phyloP scores from a whole-genome alignment of 441 rosid species.

The Daphne laureola region DNA sequence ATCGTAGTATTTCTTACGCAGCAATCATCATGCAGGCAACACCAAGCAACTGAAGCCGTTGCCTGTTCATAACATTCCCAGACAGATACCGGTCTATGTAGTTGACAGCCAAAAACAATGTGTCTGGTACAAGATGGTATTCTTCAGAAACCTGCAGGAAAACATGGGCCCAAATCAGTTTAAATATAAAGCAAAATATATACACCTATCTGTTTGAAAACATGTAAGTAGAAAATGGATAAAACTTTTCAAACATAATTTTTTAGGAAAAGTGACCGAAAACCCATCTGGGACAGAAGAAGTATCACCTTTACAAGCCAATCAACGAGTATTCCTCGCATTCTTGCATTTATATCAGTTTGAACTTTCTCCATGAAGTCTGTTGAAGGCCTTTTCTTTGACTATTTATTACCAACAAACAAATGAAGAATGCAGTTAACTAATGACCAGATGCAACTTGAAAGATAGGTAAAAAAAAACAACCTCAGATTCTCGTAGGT shows the following conservation, averaged over 20 bases:
- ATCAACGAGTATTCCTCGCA: conserved; percentile 79
- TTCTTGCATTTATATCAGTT: conserved; percentile 57
- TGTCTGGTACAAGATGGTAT: conserved; percentile 81
- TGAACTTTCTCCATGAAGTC: conserved; percentile 78
- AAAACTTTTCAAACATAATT: too few species aligned
- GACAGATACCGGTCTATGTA: conserved; percentile 88
- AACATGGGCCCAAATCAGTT: conserved; percentile 2
- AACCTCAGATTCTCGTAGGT: conserved; percentile 83
- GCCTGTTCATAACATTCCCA: conserved; percentile 67
- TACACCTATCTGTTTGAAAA: too few species aligned
- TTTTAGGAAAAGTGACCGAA: too few species aligned
- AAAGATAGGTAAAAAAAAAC: conserved; percentile 8
- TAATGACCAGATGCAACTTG: neutral
- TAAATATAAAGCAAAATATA: neutral
- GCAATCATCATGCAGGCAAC: conserved; percentile 95
- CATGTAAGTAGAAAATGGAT: too few species aligned
- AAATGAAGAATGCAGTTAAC: neutral
- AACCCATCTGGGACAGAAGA: too few species aligned
- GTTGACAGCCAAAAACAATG: conserved; percentile 71
- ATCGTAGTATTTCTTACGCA: too few species aligned
- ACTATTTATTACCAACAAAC: conserved; percentile 27
- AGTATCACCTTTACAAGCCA: conserved; percentile 93
- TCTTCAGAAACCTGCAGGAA: conserved; percentile 82
- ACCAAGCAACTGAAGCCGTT: conserved; percentile 78
- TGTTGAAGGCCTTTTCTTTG: conserved; percentile 67